phyloP scores from a whole-genome alignment of 2,329 filamentous ascomycete species.

The Atkinsonella hypoxylon region DNA sequence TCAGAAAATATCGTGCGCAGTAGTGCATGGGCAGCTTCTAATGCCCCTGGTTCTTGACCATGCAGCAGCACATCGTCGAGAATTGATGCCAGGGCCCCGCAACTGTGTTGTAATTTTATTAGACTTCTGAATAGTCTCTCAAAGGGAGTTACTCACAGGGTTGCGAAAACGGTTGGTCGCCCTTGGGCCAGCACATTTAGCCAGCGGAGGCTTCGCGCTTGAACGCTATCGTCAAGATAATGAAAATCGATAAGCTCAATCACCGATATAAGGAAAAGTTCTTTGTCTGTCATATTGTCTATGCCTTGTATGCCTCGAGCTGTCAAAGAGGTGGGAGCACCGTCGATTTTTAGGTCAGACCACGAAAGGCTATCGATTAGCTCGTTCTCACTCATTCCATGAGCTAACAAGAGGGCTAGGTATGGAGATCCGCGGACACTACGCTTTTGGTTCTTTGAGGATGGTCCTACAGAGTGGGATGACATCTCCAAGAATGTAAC shows the following conservation, averaged over 20 bases:
- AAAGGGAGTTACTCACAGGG: conserved; percentile 36
- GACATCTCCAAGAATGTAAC: conserved; percentile 43
- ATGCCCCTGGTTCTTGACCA: conserved; percentile 47
- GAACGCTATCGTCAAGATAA: conserved; percentile 49
- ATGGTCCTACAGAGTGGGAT: conserved; percentile 9
- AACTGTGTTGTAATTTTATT: conserved; percentile 25
- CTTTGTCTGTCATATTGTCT: conserved; percentile 43
- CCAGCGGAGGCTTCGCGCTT: conserved; percentile 47
- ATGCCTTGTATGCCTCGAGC: conserved; percentile 20
- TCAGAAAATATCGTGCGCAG: conserved; percentile 47
- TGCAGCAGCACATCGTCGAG: conserved; percentile 51
- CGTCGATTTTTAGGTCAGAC: conserved; percentile 36
- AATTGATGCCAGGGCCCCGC: conserved; percentile 42
- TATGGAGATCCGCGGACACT: conserved; percentile 39
- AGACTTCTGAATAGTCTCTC: neutral
- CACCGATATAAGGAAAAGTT: conserved; percentile 49
- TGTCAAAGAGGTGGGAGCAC: conserved; percentile 16
- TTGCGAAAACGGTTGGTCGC: conserved; percentile 43
- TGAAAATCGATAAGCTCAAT: conserved; percentile 57
- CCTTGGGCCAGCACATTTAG: conserved; percentile 43
- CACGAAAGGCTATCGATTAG: conserved; percentile 51
- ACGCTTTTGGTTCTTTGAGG: conserved; percentile 6
- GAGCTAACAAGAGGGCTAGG: conserved; percentile 45
- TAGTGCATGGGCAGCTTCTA: conserved; percentile 49
- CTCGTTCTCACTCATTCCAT: conserved; percentile 45